Percentiles rank a stretch among this genome's conserved stretches.
phyloP scores from a whole-genome alignment of 495 filamentous ascomycete genomes.

The Annulohypoxylon bovei region DNA sequence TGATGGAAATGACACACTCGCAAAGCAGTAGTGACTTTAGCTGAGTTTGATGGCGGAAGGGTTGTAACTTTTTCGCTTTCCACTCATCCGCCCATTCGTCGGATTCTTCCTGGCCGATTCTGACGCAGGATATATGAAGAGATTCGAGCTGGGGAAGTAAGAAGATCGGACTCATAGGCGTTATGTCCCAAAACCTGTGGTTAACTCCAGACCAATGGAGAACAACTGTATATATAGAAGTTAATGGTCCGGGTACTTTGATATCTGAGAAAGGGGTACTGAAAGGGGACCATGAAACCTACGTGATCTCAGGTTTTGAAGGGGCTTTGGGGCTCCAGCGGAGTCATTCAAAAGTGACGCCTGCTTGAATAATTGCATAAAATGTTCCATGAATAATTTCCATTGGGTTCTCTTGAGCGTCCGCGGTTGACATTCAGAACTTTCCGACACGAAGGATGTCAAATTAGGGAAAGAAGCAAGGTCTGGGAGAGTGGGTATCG shows the following conservation, averaged over 20 bases:
- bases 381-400: background rate
- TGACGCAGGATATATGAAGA: conserved; percentile 31
- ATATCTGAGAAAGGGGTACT: background rate
- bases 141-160: conserved; percentile 20
- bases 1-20: conserved; percentile 16
- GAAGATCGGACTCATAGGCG: conserved; percentile 16
- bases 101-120: background rate
- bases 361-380: conserved; percentile 15
- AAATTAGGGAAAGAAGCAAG: conserved; percentile 20
- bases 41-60: conserved; percentile 11
- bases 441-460: conserved; percentile 20
- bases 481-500: background rate
- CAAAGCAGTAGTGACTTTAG: conserved; percentile 17
- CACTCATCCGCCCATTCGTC: background rate
- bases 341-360: conserved; percentile 21
- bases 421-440: conserved; percentile 22
- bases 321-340: background rate
- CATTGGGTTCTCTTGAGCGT: conserved; percentile 16
- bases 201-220: conserved; percentile 15
- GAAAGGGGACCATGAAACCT: conserved; percentile 1
- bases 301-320: conserved; percentile 21
- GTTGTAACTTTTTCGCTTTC: background rate
- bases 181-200: conserved; percentile 10
- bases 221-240: conserved; percentile 10
- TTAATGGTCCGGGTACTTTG: background rate